Base-by-base conservation (phyloP, 2,329 filamentous ascomycete genomes). In the Elsinoe ampelina region DNA sequence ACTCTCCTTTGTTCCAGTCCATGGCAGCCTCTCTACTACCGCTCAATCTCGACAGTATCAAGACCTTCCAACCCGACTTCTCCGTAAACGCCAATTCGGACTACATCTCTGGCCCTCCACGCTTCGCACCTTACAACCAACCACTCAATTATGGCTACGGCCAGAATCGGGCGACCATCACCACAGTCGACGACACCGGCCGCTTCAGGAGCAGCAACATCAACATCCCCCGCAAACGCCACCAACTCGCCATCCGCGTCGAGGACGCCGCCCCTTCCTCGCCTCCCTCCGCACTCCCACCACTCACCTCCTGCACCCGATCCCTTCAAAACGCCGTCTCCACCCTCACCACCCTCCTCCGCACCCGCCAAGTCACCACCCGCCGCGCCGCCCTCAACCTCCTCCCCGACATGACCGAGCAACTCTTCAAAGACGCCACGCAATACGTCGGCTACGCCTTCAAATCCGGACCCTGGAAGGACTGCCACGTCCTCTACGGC, bases 371-470 rank as follows among this genome's bases (percentile, higher is more conserved):
- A 0, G 82, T 95, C 45, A 95, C 91, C 83, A 96, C 92, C 2
- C 82, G 91, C 0, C 83, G 92, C 17, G 86, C 86, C 1, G 77
- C 95, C 12, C 78, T 86, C 63, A 96, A 95, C 70, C 78, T 80
- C 54, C 76, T 96, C 30, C 71, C 72, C 34, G 71, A 72, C 60
- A 73, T 77, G 50, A 76, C 77, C 58, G 75, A 77, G 22, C 75
- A 77, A 55, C 71, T 75, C 15, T 73, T 95, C 59, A 86, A 89
- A 64, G 80, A 86, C 66, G 87, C 87, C 47, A 80, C 91, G 54
- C 86, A 89, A 61, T 92, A 93, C 64, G 83, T 89, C 3, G 90
- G 87, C 7, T 98, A 95, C 72, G 89, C 91, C 71, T 96, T 97
- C 77, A 86, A 87, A 58, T 89, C 87, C 19, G 93, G 93, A 0